phyloP scores from a whole-genome alignment of 2,329 filamentous ascomycete genomes.

The Teratosphaeria nubilosa region DNA sequence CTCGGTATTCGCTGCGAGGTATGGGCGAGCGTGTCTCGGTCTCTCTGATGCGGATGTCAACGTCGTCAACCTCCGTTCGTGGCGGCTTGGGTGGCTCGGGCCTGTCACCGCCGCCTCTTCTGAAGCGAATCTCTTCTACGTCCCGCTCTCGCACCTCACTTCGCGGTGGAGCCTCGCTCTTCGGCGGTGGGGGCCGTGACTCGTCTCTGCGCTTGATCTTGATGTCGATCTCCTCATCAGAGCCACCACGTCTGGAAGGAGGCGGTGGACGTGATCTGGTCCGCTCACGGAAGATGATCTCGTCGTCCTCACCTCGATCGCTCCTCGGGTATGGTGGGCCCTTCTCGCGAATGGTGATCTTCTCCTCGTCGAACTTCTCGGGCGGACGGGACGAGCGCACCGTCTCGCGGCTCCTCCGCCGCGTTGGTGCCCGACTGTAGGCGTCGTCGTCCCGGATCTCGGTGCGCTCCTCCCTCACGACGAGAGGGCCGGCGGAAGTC shows the following conservation, averaged over 20 bases:
- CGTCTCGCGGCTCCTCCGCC: conserved; percentile 19
- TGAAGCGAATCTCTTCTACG: conserved; percentile 40
- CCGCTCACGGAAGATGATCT: conserved; percentile 30
- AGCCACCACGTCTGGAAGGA: conserved; percentile 15
- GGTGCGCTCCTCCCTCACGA: conserved; percentile 30
- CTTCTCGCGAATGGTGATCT: conserved; percentile 20
- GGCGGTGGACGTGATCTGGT: conserved; percentile 24
- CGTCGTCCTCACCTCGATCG: conserved; percentile 24
- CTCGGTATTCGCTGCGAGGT: conserved; percentile 7
- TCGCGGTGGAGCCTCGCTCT: conserved; percentile 29
- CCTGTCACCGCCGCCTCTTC: conserved; percentile 26
- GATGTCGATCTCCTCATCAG: conserved; percentile 27
- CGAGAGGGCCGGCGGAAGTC: conserved; percentile 31
- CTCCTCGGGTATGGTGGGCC: conserved; percentile 18
- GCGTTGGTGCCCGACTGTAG: conserved; percentile 17
- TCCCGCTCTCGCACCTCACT: conserved; percentile 19
- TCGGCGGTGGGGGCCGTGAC: conserved; percentile 11
- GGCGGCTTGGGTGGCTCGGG: conserved; percentile 15
- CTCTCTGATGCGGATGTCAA: conserved; percentile 29
- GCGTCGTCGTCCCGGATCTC: conserved; percentile 29
- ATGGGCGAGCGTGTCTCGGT: conserved; percentile 16
- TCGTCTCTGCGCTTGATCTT: conserved; percentile 22
- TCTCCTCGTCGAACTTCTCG: conserved; percentile 32
- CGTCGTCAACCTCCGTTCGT: conserved; percentile 16
- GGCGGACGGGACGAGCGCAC: conserved; percentile 19